Conservation (phyloP, 805 yeast genomes). For the Monosporozyma siamensis region DNA sequence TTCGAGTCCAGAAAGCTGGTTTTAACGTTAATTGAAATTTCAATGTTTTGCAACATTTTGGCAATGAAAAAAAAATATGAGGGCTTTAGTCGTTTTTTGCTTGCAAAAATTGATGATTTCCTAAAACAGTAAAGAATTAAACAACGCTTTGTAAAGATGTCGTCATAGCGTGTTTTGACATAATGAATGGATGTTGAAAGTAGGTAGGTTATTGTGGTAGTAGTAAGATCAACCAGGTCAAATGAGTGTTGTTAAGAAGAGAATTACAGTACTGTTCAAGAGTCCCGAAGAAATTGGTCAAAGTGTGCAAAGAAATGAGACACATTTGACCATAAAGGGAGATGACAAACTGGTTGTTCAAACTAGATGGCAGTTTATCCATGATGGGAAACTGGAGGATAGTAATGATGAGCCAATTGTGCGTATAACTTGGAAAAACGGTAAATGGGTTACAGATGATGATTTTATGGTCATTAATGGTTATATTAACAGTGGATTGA, state of each 20-base stretch:
- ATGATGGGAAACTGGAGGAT: neutral
- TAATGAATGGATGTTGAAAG: no score
- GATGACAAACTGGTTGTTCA: constrained; percentile 12
- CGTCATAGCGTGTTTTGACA: no score
- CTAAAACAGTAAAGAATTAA: neutral
- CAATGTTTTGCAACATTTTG: neutral
- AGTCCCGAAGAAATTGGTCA: constrained; percentile 11
- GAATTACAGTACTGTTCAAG: constrained; percentile 16
- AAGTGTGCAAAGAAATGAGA: constrained; percentile 9
- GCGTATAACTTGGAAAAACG: constrained; percentile 14
- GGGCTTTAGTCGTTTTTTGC: no score
- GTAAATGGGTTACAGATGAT: neutral
- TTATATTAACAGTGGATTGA: constrained; percentile 13
- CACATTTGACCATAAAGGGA: constrained; percentile 13
- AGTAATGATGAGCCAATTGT: neutral
- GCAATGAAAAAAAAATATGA: no score
- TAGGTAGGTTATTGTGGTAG: no score
- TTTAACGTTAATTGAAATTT: no score
- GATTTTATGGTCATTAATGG: constrained; percentile 6
- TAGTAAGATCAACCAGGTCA: no score
- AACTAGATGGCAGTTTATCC: constrained; percentile 9
- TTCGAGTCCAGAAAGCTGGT: no score
- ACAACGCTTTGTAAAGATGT: no score
- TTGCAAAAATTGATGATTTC: neutral
- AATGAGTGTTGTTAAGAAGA: no score